Conservation (phyloP, 805 yeast genomes). For the Lipomyces starkeyi region DNA sequence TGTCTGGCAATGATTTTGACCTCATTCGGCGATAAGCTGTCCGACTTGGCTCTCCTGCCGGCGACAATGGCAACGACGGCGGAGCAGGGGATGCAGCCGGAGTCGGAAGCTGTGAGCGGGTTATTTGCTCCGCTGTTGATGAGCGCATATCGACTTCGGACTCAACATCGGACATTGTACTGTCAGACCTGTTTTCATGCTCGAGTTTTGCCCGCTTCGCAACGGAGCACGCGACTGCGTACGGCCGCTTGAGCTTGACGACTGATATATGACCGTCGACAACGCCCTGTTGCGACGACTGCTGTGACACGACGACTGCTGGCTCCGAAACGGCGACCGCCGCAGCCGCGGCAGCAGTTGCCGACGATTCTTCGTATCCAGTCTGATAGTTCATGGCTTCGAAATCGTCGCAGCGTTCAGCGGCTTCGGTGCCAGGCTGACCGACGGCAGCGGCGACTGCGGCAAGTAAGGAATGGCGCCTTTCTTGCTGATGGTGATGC, state of each 20-base stretch:
- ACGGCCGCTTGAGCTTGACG: conserved; percentile 17
- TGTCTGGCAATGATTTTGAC: conserved; percentile 37
- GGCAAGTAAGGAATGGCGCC: conserved; percentile 11
- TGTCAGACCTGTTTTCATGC: neutral
- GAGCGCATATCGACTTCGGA: neutral
- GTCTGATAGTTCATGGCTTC: conserved; percentile 22
- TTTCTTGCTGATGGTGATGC: conserved; percentile 27
- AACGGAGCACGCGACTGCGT: neutral
- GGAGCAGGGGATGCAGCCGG: conserved; percentile 5
- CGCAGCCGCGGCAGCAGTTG: conserved; percentile 2
- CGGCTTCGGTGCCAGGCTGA: conserved; percentile 15
- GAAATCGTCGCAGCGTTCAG: neutral
- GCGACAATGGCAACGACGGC: conserved; percentile 8
- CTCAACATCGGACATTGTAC: conserved; percentile 1
- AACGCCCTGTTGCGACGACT: conserved; percentile 18
- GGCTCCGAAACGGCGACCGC: conserved; percentile 9
- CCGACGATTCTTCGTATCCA: conserved; percentile 19
- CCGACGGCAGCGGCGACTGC: conserved; percentile 30
- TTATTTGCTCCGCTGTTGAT: conserved; percentile 2
- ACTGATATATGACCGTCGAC: neutral
- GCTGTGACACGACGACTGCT: conserved; percentile 12
- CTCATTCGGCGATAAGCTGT: conserved; percentile 35
- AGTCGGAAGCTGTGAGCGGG: conserved; percentile 12
- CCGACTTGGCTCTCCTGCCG: conserved; percentile 9
- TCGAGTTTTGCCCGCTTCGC: conserved; percentile 10